Evolutionary conservation across 495 filamentous ascomycete species (phyloP), one percentile per base, ranked within the genome.

Genomic region (Penicillium simplicissimum): DNA sequence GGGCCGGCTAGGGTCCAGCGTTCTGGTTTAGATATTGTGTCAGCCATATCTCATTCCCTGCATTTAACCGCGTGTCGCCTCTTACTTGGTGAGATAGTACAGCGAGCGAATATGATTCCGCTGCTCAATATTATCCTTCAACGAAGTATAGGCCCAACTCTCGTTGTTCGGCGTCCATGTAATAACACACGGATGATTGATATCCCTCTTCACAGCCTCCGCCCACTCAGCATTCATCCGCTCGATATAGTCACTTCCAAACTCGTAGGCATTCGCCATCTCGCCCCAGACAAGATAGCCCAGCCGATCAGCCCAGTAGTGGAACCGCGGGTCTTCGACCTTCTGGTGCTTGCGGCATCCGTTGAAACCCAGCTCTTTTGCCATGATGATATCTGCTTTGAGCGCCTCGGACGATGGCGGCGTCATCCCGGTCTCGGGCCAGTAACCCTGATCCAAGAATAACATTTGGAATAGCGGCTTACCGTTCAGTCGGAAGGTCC

Each of bases 151-250:
- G 3, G 73, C 85, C 85, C 84, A 87, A 70, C 82, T 85, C 67
- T 87, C 84, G 60, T 87, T 87, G 31, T 81, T 76, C 0, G 84
- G 84, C 9, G 85, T 87, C 85, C 84, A 87, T 8, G 81, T 79
- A n/a, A 87, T 76, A n/a, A 87, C 68, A 28, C 76, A 81, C 1
- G 84, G 84, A 61, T 86, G 84, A 60, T 85, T 87, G 60, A 86
- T 82, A 63, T 85, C 84, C 31, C 84, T 72, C 65, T 75, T 77
- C 33, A 87, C 81, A 9, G 79, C 76, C 65, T 83, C 83, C 1
- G 70, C 67, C 84, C 85, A 87, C 66, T 87, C 85, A 45, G 76
- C 68, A 49, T 79, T 75, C 68, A 84, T 84, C 7, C 84, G 74
- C 19, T 82, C 75, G 13, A 82, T 71, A 52, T 81, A 84, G 17